A percentile compares a stretch with the other conserved stretches of the same genome.
Evolutionary conservation across 2,329 filamentous ascomycete species (phyloP).

Genomic region (Arthrinium phaeospermum): DNA sequence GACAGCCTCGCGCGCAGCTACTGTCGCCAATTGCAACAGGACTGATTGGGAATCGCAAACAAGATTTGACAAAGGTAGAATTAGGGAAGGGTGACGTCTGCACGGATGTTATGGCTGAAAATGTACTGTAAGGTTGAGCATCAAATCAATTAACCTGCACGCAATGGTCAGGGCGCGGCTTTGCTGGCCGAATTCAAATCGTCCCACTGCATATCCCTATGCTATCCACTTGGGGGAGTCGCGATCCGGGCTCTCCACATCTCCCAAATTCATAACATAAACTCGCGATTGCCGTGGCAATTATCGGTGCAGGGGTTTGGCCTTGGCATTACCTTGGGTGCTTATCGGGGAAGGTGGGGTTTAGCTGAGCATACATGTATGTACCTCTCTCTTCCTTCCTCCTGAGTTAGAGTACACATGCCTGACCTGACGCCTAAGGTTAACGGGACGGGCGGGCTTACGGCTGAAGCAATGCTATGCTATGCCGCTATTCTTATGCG

Average conservation of each 20-base stretch:
- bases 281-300: conserved; percentile 13
- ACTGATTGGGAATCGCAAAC: conserved; percentile 8
- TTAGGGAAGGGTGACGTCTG: conserved; percentile 17
- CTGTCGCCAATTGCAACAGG: neutral
- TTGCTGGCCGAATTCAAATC: neutral
- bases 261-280: neutral
- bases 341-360: conserved; percentile 1
- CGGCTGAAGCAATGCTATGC: neutral
- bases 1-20: neutral
- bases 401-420: no score
- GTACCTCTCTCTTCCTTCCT: no score
- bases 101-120: conserved; percentile 18
- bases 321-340: neutral
- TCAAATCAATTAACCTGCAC: neutral
- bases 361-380: neutral
- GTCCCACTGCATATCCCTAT: conserved; percentile 14
- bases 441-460: neutral
- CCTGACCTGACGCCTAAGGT: neutral
- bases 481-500: neutral
- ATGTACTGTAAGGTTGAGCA: conserved; percentile 14
- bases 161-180: conserved; percentile 1
- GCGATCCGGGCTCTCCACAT: conserved; percentile 10
- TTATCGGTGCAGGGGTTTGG: neutral
- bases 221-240: neutral
- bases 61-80: conserved; percentile 18